A percentile compares a stretch with the other conserved stretches of the same genome.
Conservation (phyloP, 148 eudicot species). For the Rhododendron ferrugineum region DNA sequence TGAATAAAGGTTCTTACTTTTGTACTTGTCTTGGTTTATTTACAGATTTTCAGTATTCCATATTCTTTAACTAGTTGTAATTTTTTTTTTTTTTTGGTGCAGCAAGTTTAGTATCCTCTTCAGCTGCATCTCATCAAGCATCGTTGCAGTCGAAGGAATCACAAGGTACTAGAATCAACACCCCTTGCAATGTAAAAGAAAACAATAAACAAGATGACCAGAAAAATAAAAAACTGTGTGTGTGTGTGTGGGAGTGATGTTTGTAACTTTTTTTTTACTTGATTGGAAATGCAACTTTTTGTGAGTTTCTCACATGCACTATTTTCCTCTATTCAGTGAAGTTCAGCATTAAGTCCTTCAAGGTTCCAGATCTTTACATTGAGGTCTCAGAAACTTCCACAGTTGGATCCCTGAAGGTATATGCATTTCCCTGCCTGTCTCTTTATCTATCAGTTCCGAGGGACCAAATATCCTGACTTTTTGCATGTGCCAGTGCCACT, state of each 20-base stretch:
- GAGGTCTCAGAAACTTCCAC: conserved; percentile 92
- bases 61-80: neutral
- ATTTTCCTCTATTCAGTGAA: conserved; percentile 58
- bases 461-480: neutral
- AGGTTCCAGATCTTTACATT: conserved; percentile 85
- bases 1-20: conserved; percentile 47
- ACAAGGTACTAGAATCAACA: conserved; percentile 37
- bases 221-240: neutral
- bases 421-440: neutral
- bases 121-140: conserved; percentile 38
- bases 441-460: neutral
- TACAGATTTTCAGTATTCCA: neutral
- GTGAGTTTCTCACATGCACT: conserved; percentile 18
- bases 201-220: neutral
- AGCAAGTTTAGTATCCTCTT: conserved; percentile 44
- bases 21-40: neutral
- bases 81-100: conserved; percentile 17
- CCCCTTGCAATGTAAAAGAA: neutral
- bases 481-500: neutral
- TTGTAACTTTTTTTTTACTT: neutral
- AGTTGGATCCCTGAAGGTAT: conserved; percentile 90
- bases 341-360: conserved; percentile 87
- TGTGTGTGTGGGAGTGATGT: neutral
- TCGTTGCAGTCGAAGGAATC: conserved; percentile 44
- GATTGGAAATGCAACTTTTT: neutral